Conservation (phyloP, 83 land plant species). For the Thuja plicata region DNA sequence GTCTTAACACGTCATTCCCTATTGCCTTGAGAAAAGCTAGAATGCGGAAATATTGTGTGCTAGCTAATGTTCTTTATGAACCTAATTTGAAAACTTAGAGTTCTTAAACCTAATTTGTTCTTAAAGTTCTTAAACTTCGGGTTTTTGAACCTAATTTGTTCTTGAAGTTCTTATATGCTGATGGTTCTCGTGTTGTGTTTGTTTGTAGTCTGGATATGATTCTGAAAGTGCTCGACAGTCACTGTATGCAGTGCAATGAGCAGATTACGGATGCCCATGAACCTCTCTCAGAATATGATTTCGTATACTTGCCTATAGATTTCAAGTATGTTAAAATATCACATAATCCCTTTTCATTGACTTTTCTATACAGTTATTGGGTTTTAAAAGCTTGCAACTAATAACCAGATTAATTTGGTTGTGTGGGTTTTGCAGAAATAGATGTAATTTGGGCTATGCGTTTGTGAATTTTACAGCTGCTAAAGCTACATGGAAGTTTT, state of each 20-base stretch:
- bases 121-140: too few relatives aligned
- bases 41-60: too few relatives aligned
- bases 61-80: too few relatives aligned
- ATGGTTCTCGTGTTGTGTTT: background rate
- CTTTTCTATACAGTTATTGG: background rate
- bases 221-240: slow-evolving; percentile 17
- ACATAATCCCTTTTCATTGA: background rate
- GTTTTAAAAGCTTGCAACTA: background rate
- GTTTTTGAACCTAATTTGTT: too few relatives aligned
- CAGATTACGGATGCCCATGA: background rate
- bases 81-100: background rate
- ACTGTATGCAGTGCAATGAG: slow-evolving; percentile 22
- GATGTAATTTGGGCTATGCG: slow-evolving; percentile 60
- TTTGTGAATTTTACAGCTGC: slow-evolving; percentile 69
- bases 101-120: too few relatives aligned
- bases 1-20: background rate
- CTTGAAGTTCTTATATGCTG: too few relatives aligned
- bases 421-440: slow-evolving; percentile 26
- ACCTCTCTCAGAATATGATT: slow-evolving; percentile 44
- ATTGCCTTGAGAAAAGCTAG: too few relatives aligned
- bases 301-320: slow-evolving; percentile 69
- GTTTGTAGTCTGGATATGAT: slow-evolving; percentile 24
- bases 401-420: background rate
- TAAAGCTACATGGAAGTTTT: slow-evolving; percentile 42
- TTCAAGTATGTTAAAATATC: slow-evolving; percentile 38